A percentile compares a stretch with the other conserved stretches of the same genome.
Conservation (phyloP, 2,329 filamentous ascomycete species). For the Didymella segeticola region DNA sequence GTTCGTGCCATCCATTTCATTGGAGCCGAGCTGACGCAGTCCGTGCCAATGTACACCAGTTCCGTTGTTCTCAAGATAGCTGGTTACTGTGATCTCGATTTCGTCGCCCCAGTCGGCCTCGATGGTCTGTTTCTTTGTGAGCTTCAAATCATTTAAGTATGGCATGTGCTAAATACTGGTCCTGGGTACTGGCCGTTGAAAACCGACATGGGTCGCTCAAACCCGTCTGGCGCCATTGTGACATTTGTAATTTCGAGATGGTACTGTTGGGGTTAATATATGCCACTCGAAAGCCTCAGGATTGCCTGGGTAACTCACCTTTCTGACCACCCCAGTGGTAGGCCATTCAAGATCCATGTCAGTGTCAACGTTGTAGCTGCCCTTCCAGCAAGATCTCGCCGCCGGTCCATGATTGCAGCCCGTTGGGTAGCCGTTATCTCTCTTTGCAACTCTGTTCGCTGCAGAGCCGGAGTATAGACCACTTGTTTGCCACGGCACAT, state of each 20-base stretch:
- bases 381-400: constrained; percentile 33
- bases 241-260: constrained; percentile 53
- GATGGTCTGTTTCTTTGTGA: constrained; percentile 47
- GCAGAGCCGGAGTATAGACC: constrained; percentile 20
- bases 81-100: constrained; percentile 49
- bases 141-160: neutral
- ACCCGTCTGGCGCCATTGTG: constrained; percentile 56
- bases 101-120: constrained; percentile 52
- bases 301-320: constrained; percentile 23
- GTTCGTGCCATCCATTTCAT: constrained; percentile 55
- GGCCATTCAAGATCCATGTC: constrained; percentile 55
- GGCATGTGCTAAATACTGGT: constrained; percentile 49
- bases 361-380: constrained; percentile 51
- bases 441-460: constrained; percentile 8
- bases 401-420: constrained; percentile 32
- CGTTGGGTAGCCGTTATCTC: constrained; percentile 20
- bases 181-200: constrained; percentile 58
- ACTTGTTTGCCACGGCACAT: constrained; percentile 34
- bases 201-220: constrained; percentile 48
- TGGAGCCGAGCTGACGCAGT: constrained; percentile 51
- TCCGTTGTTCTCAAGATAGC: constrained; percentile 51
- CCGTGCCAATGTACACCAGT: constrained; percentile 63
- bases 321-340: constrained; percentile 48
- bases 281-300: neutral
- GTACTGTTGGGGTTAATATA: constrained; percentile 43